Evolutionary conservation across 345 rosid species (phyloP).

Genomic region (Microcos paniculata): DNA sequence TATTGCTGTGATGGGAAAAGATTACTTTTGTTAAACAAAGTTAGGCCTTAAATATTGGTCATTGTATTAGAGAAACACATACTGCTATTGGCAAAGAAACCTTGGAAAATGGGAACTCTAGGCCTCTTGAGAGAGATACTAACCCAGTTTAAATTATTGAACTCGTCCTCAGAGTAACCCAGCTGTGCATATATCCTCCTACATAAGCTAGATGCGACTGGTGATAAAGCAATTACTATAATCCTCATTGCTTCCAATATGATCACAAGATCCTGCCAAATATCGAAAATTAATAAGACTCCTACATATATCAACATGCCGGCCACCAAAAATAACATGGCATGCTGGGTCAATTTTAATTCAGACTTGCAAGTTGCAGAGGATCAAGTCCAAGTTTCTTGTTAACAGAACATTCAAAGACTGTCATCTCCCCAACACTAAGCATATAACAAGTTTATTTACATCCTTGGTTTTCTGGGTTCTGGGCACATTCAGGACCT

Average conservation of each 20-base stretch:
- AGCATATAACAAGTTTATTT: background rate
- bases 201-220: slow-evolving; percentile 70
- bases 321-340: slow-evolving; percentile 1
- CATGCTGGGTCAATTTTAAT: no score
- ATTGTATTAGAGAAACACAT: no score
- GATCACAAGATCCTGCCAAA: slow-evolving; percentile 75
- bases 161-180: slow-evolving; percentile 68
- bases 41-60: no score
- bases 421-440: background rate
- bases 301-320: background rate
- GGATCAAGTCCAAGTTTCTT: no score
- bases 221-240: slow-evolving; percentile 67
- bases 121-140: slow-evolving; percentile 2
- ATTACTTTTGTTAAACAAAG: no score
- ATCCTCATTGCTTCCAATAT: slow-evolving; percentile 87
- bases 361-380: background rate
- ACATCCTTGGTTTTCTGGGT: background rate
- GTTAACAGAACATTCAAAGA: background rate
- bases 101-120: background rate
- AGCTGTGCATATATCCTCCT: slow-evolving; percentile 77
- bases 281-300: slow-evolving; percentile 8
- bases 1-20: no score
- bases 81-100: background rate
- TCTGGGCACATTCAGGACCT: background rate
- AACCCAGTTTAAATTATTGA: slow-evolving; percentile 62